Base-by-base conservation (phyloP, 2,329 filamentous ascomycete species). In the Sporothrix luriei region DNA sequence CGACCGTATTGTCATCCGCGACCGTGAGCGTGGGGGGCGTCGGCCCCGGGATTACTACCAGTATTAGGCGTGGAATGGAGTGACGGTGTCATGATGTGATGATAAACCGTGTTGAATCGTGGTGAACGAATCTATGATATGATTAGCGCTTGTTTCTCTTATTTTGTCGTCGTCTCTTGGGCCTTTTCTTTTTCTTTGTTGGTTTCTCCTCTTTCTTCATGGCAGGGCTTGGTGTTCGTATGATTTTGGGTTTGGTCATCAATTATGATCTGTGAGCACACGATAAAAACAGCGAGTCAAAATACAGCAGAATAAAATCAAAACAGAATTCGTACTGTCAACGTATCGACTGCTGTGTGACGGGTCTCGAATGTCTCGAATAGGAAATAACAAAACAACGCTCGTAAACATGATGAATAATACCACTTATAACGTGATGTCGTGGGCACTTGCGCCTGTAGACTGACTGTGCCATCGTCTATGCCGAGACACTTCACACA, bases 21-120 rank as follows among this genome's bases (percentile, higher is more conserved):
- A 57, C 9, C 52, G 52, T 3, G 52, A 55, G 26, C 54, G 54
- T 7, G 79, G 81, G 62, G 71, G 79, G 24, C 74, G 75, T 62
- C 72, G 78, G 33, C 74, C 75, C 70, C 75, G 76, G 38, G 77
- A 78, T 52, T 80, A 80, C 70, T 74, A 74, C 19, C 70, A 67
- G 10, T 74, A 66, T n/a, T 68, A 68, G 24, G 14, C 43, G 14
- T 33, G 33, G 9, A 33, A 7, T 13, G 48, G 13, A 16, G 2
- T 48, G n/a, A 11, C 2, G 24, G 10, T 14, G 40, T 16, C 33
- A 16, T 16, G 24, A 21, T 40, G 40, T 16, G 49, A 16, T 16
- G 24, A 21, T 40, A 10, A n/a, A 9, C 26, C 0, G 21, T 61
- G 1, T 14, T 67, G 16, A 3, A 33, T 33, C 33, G 33, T 48